Conservation (phyloP, 2,329 filamentous ascomycete species). For the Cercospora sojina region DNA sequence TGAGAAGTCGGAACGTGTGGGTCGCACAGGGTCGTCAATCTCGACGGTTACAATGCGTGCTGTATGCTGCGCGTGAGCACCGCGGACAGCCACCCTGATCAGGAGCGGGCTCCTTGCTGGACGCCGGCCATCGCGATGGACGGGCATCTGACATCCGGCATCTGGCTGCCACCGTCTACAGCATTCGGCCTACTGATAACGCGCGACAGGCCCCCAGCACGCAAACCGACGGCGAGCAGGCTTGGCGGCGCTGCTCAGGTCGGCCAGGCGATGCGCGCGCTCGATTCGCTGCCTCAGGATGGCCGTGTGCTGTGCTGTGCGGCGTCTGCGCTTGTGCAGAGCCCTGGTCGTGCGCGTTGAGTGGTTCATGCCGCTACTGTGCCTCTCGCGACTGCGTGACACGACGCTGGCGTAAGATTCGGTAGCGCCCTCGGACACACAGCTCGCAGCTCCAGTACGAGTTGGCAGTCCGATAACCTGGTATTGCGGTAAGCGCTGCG, state of each 20-base stretch:
- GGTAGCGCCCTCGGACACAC: constrained; percentile 7
- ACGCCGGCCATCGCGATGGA: background rate
- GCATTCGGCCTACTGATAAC: background rate
- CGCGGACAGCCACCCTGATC: background rate
- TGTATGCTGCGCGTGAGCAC: constrained; percentile 7
- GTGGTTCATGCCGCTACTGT: constrained; percentile 20
- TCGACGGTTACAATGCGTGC: constrained; percentile 3
- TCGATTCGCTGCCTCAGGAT: background rate
- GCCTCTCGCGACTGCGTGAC: background rate
- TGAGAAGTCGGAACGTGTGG: constrained; percentile 7
- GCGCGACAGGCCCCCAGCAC: background rate
- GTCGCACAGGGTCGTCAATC: constrained; percentile 4
- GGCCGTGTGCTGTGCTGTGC: background rate
- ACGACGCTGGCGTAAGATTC: background rate
- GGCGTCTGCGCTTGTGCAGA: background rate
- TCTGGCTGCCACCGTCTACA: no score
- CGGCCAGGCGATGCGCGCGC: background rate
- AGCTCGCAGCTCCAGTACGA: constrained; percentile 17
- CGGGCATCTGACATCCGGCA: background rate
- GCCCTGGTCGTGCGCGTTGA: background rate
- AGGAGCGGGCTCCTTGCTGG: background rate
- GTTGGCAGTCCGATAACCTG: constrained; percentile 26
- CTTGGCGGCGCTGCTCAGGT: background rate
- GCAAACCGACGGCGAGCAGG: background rate
- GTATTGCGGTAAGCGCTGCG: constrained; percentile 24